Evolutionary conservation across 352 stramenopile species (phyloP).

Genomic region (Peronospora destructor): DNA sequence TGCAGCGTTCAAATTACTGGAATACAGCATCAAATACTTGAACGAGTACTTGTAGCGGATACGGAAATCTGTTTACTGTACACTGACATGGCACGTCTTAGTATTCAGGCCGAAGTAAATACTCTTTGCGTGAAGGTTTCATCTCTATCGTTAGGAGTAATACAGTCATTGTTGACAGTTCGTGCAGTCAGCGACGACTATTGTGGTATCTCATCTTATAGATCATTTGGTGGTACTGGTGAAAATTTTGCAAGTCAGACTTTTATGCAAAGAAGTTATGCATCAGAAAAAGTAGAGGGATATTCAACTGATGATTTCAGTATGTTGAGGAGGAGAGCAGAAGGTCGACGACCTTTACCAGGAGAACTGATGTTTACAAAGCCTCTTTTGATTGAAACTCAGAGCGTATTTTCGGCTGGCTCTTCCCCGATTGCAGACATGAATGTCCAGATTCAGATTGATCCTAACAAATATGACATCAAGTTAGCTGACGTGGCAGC

Average conservation of each 20-base stretch:
- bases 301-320: slow-evolving; percentile 53
- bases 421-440: slow-evolving; percentile 4
- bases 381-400: slow-evolving; percentile 58
- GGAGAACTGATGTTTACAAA: slow-evolving; percentile 68
- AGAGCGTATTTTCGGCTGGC: slow-evolving; percentile 15
- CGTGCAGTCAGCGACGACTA: background rate
- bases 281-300: background rate
- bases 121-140: slow-evolving; percentile 43
- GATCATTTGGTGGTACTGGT: background rate
- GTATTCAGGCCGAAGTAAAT: slow-evolving; percentile 38
- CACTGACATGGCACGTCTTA: slow-evolving; percentile 30
- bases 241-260: background rate
- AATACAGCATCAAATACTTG: slow-evolving; percentile 36
- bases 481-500: slow-evolving; percentile 26
- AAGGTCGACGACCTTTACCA: slow-evolving; percentile 37
- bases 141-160: slow-evolving; percentile 32
- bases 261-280: slow-evolving; percentile 1
- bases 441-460: slow-evolving; percentile 23
- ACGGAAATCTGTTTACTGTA: slow-evolving; percentile 15
- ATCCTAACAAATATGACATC: slow-evolving; percentile 28
- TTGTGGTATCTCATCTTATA: slow-evolving; percentile 1
- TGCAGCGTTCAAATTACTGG: slow-evolving; percentile 49
- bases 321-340: slow-evolving; percentile 42
- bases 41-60: slow-evolving; percentile 10
- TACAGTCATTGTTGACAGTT: slow-evolving; percentile 25